Base-by-base conservation (phyloP, 1,139 yeast species). In the Eremothecium gossypii region DNA sequence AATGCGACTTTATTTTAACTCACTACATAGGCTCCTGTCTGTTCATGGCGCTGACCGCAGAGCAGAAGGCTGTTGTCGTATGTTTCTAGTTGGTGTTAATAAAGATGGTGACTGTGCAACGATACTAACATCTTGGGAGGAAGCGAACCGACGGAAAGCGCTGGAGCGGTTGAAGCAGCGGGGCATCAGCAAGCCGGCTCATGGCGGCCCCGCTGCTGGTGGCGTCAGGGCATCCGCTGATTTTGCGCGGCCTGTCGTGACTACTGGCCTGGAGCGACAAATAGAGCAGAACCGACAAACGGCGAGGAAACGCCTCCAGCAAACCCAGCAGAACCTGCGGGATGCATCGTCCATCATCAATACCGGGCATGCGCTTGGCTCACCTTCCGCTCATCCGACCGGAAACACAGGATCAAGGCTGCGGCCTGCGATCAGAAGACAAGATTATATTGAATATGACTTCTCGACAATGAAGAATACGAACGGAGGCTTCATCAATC, bases 401-500 rank as follows among this genome's bases (percentile, higher is more conserved):
- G 29, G 7, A 3, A 10, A 9, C 3, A n/a, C 29, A 5, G n/a
- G 11, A 9, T n/a, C 20, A 4, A 13, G n/a, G 17, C 56, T 65
- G 30, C 53, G 58, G 17, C 70, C 70, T 2, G 59, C 65, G 10
- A 61, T 81, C 28, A 68, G 71, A 45, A 74, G 72, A 38, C 67
- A 71, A 36, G 86, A 86, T 58, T 93, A 87, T 61, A 89, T 93
- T 41, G 98, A 93, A 51, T 93, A 79, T 63, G 95, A 93, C 62
- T 76, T 93, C 52, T 76, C 96, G 3, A 83, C 89, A 14, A 83
- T 93, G 85, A 76, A 77, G 49, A 96, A 93, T 57, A 69, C 86
- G 2, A 74, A 77, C 53, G 97, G 96, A 52, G 98, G 98, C 11
- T 91, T 82, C 57, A 69, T 89, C 39, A 67, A 66, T 17, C 72